Evolutionary conservation across 257 asterid genomes (phyloP).

Genomic region (Lantana camara): DNA sequence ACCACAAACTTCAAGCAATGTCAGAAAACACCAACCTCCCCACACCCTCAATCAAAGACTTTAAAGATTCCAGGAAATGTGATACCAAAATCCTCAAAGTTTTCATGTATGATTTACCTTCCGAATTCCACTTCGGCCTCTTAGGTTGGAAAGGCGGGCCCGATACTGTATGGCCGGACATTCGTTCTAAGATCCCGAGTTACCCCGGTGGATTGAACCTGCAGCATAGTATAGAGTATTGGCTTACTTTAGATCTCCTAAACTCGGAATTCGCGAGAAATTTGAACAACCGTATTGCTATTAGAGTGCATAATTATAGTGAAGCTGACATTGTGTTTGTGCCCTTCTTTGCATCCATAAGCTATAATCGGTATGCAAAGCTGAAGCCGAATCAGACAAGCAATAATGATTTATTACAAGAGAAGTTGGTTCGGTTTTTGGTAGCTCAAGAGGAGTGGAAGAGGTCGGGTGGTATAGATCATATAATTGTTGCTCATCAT

Average conservation of each 20-base stretch:
- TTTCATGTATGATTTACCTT: constrained; percentile 76
- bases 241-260: constrained; percentile 79
- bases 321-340: constrained; percentile 81
- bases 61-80: constrained; percentile 31
- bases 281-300: constrained; percentile 45
- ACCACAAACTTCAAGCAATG: constrained; percentile 35
- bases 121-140: constrained; percentile 67
- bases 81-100: constrained; percentile 52
- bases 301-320: constrained; percentile 59
- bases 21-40: constrained; percentile 28
- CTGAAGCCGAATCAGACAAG: constrained; percentile 35
- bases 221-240: constrained; percentile 89
- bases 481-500: constrained; percentile 77
- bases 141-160: constrained; percentile 58
- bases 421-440: constrained; percentile 59
- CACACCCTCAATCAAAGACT: neutral
- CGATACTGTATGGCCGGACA: constrained; percentile 69
- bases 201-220: constrained; percentile 81
- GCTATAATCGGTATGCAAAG: constrained; percentile 70
- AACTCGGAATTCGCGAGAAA: constrained; percentile 51
- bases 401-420: constrained; percentile 47
- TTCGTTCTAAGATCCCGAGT: constrained; percentile 46
- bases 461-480: constrained; percentile 78
- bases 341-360: constrained; percentile 78
- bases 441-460: constrained; percentile 65